These are phyloP conservation scores for Penicillium sp. DNA, from an alignment of 2,329 filamentous ascomycete species.

Conservation along the genomic window DNA sequence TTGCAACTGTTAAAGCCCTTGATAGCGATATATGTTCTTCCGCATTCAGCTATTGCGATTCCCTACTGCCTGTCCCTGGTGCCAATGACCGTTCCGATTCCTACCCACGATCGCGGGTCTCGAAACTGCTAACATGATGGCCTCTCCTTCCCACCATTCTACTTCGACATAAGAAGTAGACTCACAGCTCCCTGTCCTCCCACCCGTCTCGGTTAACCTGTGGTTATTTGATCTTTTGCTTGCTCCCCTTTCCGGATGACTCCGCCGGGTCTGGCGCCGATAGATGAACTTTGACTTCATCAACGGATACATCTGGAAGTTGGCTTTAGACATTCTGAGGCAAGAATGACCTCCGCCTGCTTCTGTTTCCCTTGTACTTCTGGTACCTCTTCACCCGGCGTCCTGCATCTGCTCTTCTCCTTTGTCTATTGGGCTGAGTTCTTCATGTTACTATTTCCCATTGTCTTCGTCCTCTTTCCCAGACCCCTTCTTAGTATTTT, in stretches of 20 bases:
- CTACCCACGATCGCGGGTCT: neutral
- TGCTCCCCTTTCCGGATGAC: constrained; percentile 15
- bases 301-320: constrained; percentile 33
- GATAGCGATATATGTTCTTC: neutral
- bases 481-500: constrained; percentile 37
- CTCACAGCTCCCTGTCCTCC: constrained; percentile 20
- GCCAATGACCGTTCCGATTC: neutral
- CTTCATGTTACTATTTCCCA: constrained; percentile 27
- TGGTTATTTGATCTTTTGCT: constrained; percentile 27
- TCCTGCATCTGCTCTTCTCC: constrained; percentile 37
- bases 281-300: constrained; percentile 21
- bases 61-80: constrained; percentile 1
- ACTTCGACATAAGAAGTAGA: constrained; percentile 20
- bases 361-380: constrained; percentile 34
- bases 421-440: constrained; percentile 35
- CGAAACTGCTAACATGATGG: constrained; percentile 1
- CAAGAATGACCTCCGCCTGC: constrained; percentile 34
- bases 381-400: constrained; percentile 35
- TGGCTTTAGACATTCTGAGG: constrained; percentile 36
- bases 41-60: constrained; percentile 1
- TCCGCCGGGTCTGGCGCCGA: constrained; percentile 17
- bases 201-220: constrained; percentile 25
- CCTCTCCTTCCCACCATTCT: constrained; percentile 7
- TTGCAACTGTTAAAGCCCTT: constrained; percentile 64
- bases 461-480: constrained; percentile 25